Percentiles rank a stretch among this genome's conserved stretches.
Conservation (phyloP, 2,329 filamentous ascomycete species). For the Calonectria hongkongensis region DNA sequence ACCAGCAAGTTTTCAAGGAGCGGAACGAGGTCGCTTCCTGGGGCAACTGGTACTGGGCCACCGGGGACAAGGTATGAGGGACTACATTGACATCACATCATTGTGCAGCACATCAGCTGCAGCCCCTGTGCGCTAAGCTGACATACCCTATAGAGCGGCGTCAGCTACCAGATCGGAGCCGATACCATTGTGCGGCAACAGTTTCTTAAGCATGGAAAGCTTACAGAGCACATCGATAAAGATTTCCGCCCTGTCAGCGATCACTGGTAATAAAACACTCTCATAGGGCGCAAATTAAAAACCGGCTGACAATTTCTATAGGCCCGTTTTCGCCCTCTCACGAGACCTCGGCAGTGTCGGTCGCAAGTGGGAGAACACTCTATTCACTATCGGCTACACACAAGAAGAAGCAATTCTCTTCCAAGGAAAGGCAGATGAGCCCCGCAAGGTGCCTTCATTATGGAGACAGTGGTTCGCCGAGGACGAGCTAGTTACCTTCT, state of each 20-base stretch:
- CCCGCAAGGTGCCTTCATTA: conserved; percentile 78
- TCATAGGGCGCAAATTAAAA: not conserved
- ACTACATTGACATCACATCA: conserved; percentile 46
- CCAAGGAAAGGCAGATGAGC: conserved; percentile 78
- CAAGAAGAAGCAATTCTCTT: conserved; percentile 87
- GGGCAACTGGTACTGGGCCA: conserved; percentile 87
- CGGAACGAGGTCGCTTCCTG: conserved; percentile 83
- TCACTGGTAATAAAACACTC: conserved; percentile 59
- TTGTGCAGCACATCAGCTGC: not conserved
- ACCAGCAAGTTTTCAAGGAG: conserved; percentile 81
- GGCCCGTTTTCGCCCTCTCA: conserved; percentile 86
- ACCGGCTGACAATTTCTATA: not conserved
- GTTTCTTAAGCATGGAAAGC: conserved; percentile 78
- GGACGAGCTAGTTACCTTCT: conserved; percentile 80
- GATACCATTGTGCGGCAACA: conserved; percentile 79
- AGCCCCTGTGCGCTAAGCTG: not conserved
- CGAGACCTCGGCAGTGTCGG: conserved; percentile 73
- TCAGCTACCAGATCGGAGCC: conserved; percentile 82
- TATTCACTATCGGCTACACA: conserved; percentile 86
- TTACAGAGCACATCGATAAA: conserved; percentile 79
- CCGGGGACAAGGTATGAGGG: conserved; percentile 50
- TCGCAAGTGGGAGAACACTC: conserved; percentile 63
- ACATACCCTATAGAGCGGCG: conserved; percentile 56
- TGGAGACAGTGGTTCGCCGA: conserved; percentile 83
- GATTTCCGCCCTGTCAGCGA: conserved; percentile 70